Base-by-base conservation (phyloP, 169 alveolate genomes). In the Plasmodium cynomolgi region DNA sequence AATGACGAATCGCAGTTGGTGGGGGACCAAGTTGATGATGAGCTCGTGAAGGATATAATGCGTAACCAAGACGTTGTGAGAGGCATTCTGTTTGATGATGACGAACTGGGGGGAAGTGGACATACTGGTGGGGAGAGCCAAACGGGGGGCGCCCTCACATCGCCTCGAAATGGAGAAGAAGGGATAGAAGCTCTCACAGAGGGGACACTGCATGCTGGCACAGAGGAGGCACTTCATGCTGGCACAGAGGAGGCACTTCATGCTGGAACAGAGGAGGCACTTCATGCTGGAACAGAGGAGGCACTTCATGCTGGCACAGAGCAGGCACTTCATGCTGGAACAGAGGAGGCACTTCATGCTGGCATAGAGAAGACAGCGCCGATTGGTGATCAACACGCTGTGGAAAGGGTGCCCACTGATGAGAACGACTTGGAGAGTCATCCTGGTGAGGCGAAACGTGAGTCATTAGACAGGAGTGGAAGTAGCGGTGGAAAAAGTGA, bases 1-100 rank as follows among this genome's bases (percentile, higher is more conserved):
- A 68, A 0, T 8, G 77, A 23, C 2, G 41, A 23, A 68, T 20
- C 15, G n/a, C 1, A 68, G 0, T 17, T 23, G 39, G 8, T 68
- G 34, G 31, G 17, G 6, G 77, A 68, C 0, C 6, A 68, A 68
- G n/a, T 15, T 1, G 23, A 50, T 7, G 17, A 68, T 68, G 77
- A 68, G 6, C 41, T 68, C 15, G 77, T 68, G 77, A 68, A 68
- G 77, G n/a, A 68, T 26, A 68, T 68, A 68, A 20, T 84, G 3
- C 62, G 29, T 15, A 84, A 84, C 71, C 58, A 84, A 41, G 58
- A 26, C 11, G 62, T n/a, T 71, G 83, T 68, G 6, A 84, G 31
- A 15, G 39, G 75, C 39, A 84, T 71, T 39, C 33, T 84, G 33
- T 84, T 71, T 68, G 44, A 68, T 34, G 92, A 84, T 11, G 26